Evolutionary conservation across 495 filamentous ascomycete genomes (phyloP), one percentile per base, ranked within the genome.

Genomic region (Physcia stellaris): DNA sequence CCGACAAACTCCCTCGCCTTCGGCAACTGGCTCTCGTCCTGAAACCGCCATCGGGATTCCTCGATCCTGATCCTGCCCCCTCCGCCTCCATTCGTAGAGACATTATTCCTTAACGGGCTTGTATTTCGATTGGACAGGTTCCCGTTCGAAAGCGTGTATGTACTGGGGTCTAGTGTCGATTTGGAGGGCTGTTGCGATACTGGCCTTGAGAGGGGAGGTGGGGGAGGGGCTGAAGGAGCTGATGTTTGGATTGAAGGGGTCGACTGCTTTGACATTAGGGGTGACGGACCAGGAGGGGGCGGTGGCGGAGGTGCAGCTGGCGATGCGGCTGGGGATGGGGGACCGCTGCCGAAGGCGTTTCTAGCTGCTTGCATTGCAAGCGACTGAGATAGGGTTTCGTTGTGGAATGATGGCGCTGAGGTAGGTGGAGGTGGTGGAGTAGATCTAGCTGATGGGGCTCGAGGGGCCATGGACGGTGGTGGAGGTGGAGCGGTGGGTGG

Each of bases 31-130:
- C 70, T 73, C 40, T 96, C 88, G 22, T 73, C 67, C 48, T 84
- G 75, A 56, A 95, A 98, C 49, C 79, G 83, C 76, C 84, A 98
- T 51, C 87, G 67, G 40, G 63, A 52, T 57, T 98, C 88, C 32
- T 92, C 74, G 31, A 98, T 75, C 2, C 66, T 61, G 35, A 76
- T 59, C 2, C 59, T 58, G 26, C 64, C 68, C 13, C 66, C 62
- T 26, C 57, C 44, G 23, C 57, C 55, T 21, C 58, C n/a, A n/a
- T n/a, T n/a, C n/a, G n/a, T 49, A 15, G 37, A 26, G 12, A 28
- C 41, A 17, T 24, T 44, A 12, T 46, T 38, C 18, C 28, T 32
- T 21, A 42, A 32, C 34, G 35, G 27, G 32, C 17, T 42, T 4
- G 6, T 37, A 33, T 28, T 34, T 12, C 47, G 46, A 37, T 32